Evolutionary conservation across 2,329 filamentous ascomycete genomes (phyloP).

Genomic region (Trichoderma brevicompactum): DNA sequence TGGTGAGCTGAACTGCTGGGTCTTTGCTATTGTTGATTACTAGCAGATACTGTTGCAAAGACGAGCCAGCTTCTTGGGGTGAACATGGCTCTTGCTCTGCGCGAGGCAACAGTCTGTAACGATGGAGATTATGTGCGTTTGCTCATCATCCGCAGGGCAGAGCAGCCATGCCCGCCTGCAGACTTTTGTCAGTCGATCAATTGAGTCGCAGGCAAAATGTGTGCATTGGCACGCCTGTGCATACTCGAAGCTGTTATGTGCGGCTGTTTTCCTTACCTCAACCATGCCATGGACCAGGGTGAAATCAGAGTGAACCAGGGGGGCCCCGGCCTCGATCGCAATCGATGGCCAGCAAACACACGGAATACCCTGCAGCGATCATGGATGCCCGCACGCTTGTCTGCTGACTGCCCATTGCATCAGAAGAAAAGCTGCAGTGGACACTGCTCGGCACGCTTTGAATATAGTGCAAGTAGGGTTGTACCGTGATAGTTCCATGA

Average conservation of each 20-base stretch:
- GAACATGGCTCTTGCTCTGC: no score
- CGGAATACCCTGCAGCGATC: constrained; percentile 24
- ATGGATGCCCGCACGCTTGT: constrained; percentile 10
- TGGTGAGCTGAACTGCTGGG: no score
- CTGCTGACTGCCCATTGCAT: background rate
- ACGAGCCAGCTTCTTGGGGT: no score
- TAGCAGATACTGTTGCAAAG: no score
- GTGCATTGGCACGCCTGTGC: background rate
- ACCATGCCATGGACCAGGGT: background rate
- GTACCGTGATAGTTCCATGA: background rate
- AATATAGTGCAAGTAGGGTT: constrained; percentile 4
- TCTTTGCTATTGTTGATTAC: no score
- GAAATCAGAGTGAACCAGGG: background rate
- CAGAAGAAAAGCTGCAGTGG: background rate
- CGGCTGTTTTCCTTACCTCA: background rate
- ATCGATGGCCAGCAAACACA: background rate
- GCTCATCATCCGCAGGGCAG: no score
- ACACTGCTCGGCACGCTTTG: constrained; percentile 11
- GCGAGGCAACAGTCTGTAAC: no score
- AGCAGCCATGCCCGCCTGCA: no score
- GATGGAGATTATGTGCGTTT: no score
- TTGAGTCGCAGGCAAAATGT: background rate
- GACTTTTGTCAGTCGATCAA: background rate
- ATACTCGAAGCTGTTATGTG: background rate
- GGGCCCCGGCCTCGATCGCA: constrained; percentile 9